Conservation (phyloP, 805 yeast species). For the Pichia kluyveri region DNA sequence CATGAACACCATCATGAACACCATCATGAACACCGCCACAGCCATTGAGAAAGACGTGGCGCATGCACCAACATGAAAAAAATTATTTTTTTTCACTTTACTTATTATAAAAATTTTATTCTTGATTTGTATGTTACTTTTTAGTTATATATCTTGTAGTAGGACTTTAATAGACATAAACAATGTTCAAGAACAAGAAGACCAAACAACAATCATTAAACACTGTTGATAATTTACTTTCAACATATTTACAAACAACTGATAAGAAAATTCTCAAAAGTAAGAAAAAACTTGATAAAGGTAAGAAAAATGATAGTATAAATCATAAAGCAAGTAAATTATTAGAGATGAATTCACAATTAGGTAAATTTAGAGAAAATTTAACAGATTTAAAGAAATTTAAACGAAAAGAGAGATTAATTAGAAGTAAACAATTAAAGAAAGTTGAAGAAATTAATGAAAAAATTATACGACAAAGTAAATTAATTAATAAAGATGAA, state of each 20-base stretch:
- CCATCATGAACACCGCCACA: neutral
- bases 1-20: neutral
- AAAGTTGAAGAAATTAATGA: slow-evolving; percentile 8
- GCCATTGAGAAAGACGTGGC: neutral
- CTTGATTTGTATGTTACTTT: too few species aligned
- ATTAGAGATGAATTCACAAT: slow-evolving; percentile 14
- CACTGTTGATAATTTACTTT: slow-evolving; percentile 20
- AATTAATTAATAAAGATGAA: slow-evolving; percentile 17
- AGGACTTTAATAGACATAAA: neutral
- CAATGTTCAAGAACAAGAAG: slow-evolving; percentile 14
- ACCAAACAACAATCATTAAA: slow-evolving; percentile 13
- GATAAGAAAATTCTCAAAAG: slow-evolving; percentile 1
- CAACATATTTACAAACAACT: slow-evolving; percentile 16
- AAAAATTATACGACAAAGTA: slow-evolving; percentile 17
- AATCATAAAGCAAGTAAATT: slow-evolving; percentile 18
- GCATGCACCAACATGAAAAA: neutral
- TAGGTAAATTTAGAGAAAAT: slow-evolving; percentile 10
- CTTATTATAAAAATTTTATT: too few species aligned
- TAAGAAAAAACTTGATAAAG: slow-evolving; percentile 4
- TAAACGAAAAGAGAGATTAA: slow-evolving; percentile 14
- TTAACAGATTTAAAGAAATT: slow-evolving; percentile 10
- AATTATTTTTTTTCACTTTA: neutral
- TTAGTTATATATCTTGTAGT: too few species aligned
- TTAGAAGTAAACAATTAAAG: slow-evolving; percentile 11
- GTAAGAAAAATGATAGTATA: too few species aligned